phyloP scores from a whole-genome alignment of 78 protist species.

The Bodo saltans region DNA sequence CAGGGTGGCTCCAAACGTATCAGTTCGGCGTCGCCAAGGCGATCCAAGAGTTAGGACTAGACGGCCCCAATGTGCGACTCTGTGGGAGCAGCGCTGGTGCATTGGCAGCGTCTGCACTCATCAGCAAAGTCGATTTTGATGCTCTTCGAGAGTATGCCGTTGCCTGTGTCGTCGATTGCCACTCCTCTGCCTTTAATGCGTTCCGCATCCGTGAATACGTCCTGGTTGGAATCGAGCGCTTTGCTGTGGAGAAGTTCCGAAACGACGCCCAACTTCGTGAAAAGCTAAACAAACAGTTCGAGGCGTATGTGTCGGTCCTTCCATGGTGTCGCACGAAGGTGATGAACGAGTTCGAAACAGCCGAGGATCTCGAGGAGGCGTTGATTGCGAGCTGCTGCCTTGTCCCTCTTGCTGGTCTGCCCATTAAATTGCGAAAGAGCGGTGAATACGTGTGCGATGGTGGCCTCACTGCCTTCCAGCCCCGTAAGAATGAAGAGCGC shows the following conservation, averaged over 20 bases:
- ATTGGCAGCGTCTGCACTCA: not conserved
- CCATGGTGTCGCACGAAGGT: too few relatives aligned
- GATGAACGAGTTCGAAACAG: too few relatives aligned
- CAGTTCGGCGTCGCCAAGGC: conserved; percentile 1
- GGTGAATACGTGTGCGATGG: too few relatives aligned
- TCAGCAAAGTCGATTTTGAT: not conserved
- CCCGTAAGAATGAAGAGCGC: too few relatives aligned
- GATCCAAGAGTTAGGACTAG: not conserved
- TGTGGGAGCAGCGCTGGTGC: not conserved
- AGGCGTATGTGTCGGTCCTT: too few relatives aligned
- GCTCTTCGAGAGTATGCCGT: not conserved
- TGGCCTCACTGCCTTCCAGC: too few relatives aligned
- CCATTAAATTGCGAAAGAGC: too few relatives aligned
- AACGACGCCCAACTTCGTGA: not conserved
- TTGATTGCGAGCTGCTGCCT: too few relatives aligned
- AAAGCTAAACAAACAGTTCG: not conserved
- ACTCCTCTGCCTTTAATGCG: not conserved
- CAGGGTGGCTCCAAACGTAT: not conserved
- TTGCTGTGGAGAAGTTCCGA: not conserved
- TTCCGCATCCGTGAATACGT: not conserved
- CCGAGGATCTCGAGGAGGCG: too few relatives aligned
- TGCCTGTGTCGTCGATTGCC: not conserved
- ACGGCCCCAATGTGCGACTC: not conserved
- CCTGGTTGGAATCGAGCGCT: not conserved
- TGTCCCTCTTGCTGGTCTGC: too few relatives aligned